These are phyloP conservation scores for Vanderwaltozyma tropicalis DNA, from an alignment of 805 yeast species.

Conservation along the genomic window DNA sequence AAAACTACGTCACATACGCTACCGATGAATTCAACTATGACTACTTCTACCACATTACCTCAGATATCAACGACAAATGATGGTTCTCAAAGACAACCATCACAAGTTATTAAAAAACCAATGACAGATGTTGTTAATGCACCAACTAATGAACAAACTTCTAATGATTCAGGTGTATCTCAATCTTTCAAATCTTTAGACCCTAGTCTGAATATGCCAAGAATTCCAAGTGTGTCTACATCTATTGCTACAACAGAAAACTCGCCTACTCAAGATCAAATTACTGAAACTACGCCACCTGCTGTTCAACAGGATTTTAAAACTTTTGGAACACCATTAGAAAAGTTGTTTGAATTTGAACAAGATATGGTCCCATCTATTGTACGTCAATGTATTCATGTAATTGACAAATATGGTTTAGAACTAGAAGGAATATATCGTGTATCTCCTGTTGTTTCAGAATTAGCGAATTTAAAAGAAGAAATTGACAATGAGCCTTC, in stretches of 20 bases:
- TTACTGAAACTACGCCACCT: slow-evolving; percentile 23
- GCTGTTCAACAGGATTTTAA: slow-evolving; percentile 29
- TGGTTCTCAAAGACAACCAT: too few relatives aligned
- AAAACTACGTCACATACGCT: too few relatives aligned
- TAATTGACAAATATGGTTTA: slow-evolving; percentile 75
- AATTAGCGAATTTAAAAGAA: slow-evolving; percentile 63
- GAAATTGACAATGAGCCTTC: slow-evolving; percentile 68
- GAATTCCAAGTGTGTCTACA: not conserved
- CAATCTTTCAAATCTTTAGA: not conserved
- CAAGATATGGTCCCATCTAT: slow-evolving; percentile 88
- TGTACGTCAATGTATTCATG: slow-evolving; percentile 79
- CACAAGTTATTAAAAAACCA: too few relatives aligned
- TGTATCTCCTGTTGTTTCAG: slow-evolving; percentile 63
- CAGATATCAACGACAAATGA: too few relatives aligned
- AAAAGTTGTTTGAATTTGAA: slow-evolving; percentile 62
- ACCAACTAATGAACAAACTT: too few relatives aligned
- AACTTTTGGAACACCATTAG: slow-evolving; percentile 78
- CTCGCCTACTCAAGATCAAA: not conserved
- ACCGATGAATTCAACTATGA: too few relatives aligned
- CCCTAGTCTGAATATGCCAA: not conserved
- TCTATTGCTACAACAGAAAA: not conserved
- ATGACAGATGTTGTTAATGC: not conserved
- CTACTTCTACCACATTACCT: too few relatives aligned
- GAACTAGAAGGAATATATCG: slow-evolving; percentile 86
- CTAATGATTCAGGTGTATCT: not conserved